A percentile compares a stretch with the other conserved stretches of the same genome.
phyloP scores from a whole-genome alignment of 78 protist species.

The Ministeria vibrans region DNA sequence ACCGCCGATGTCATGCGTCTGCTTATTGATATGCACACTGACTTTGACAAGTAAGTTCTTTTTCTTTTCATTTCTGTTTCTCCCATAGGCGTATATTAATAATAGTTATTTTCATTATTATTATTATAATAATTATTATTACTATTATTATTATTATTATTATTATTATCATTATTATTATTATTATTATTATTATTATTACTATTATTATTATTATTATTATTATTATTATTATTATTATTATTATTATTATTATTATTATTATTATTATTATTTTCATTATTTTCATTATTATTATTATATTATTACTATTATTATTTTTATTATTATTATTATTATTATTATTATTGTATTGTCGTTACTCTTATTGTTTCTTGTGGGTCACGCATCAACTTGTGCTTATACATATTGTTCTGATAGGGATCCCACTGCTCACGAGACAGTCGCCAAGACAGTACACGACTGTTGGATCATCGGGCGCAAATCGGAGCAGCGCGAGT shows the following conservation, averaged over 20 bases:
- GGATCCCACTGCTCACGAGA: constrained; percentile 22
- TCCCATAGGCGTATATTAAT: background rate
- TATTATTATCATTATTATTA: background rate
- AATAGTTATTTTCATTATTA: background rate
- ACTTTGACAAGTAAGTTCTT: constrained; percentile 33
- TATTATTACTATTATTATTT: background rate
- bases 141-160: background rate
- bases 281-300: background rate
- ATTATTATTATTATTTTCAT: background rate
- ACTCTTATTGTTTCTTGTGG: too few species aligned
- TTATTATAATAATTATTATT: background rate
- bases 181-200: background rate
- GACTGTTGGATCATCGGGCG: constrained; percentile 65
- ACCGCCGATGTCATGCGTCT: constrained; percentile 40
- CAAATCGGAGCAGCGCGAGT: constrained; percentile 55
- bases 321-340: background rate
- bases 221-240: background rate
- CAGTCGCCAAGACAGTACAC: constrained; percentile 16
- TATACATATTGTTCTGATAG: too few species aligned
- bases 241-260: background rate
- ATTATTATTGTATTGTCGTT: too few species aligned
- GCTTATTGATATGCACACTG: constrained; percentile 47
- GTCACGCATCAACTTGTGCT: too few species aligned
- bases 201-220: background rate
- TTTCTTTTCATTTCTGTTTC: background rate